phyloP scores from a whole-genome alignment of 31 red algal genomes.

The Odonthalia washingtoniensis region DNA sequence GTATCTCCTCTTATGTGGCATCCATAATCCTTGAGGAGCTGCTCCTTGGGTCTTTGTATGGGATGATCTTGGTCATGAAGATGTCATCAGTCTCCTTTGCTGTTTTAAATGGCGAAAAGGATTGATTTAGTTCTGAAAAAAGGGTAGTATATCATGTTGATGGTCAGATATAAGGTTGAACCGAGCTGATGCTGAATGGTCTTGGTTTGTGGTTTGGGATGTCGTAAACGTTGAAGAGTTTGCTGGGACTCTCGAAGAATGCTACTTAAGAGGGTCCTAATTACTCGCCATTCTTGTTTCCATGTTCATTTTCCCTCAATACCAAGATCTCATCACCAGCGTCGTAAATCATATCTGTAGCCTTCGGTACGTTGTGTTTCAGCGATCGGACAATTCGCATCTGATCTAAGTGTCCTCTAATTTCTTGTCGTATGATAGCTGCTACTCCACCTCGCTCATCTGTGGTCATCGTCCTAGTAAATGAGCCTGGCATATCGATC shows the following conservation, averaged over 20 bases:
- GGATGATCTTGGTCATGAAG: background rate
- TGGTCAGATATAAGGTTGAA: background rate
- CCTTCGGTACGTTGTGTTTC: background rate
- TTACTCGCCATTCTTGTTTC: no score
- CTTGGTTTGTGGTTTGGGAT: background rate
- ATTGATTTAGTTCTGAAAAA: background rate
- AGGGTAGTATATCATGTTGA: background rate
- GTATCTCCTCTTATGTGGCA: background rate
- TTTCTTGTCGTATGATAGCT: background rate
- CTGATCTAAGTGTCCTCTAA: background rate
- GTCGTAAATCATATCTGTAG: background rate
- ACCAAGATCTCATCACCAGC: background rate
- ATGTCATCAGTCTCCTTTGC: background rate
- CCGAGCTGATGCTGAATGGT: no score
- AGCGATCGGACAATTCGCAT: background rate
- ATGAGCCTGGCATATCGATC: background rate
- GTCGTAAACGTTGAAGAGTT: no score
- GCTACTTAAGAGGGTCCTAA: no score
- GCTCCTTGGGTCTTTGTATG: background rate
- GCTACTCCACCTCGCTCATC: conserved; percentile 1
- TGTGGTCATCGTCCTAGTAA: background rate
- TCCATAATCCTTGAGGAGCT: background rate
- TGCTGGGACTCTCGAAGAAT: no score
- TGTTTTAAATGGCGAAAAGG: background rate
- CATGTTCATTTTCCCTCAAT: background rate